A percentile compares a stretch with the other conserved stretches of the same genome.
Evolutionary conservation across 2,329 filamentous ascomycete genomes (phyloP).

Genomic region (Penicillium verrucosum): DNA sequence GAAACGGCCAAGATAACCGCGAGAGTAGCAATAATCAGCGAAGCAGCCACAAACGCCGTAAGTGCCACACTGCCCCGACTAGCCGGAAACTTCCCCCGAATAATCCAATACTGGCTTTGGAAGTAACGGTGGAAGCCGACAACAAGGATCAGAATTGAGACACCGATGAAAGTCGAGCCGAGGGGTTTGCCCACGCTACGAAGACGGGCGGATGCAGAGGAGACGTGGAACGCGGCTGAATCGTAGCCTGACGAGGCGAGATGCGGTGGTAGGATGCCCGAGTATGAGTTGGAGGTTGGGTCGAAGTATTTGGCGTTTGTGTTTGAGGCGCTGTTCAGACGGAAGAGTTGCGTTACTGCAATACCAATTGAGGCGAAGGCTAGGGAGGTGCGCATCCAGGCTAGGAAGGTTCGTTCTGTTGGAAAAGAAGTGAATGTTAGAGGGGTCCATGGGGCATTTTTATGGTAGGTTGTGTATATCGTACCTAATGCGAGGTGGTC

Average conservation of each 20-base stretch:
- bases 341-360: slow-evolving; percentile 64
- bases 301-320: slow-evolving; percentile 3
- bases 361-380: slow-evolving; percentile 65
- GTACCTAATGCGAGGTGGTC: slow-evolving; percentile 63
- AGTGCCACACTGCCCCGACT: slow-evolving; percentile 60
- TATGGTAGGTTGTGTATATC: slow-evolving; percentile 10
- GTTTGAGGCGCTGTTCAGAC: slow-evolving; percentile 53
- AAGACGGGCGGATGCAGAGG: slow-evolving; percentile 33
- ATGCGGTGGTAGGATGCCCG: slow-evolving; percentile 17
- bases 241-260: slow-evolving; percentile 18
- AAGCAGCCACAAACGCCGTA: slow-evolving; percentile 54
- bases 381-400: slow-evolving; percentile 64
- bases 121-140: slow-evolving; percentile 66
- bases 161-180: slow-evolving; percentile 63
- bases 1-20: slow-evolving; percentile 59
- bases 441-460: background rate
- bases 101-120: slow-evolving; percentile 65
- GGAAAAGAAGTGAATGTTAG: slow-evolving; percentile 1
- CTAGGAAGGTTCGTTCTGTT: slow-evolving; percentile 64
- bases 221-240: slow-evolving; percentile 14
- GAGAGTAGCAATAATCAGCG: slow-evolving; percentile 57
- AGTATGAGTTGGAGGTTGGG: background rate
- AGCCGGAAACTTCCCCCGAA: slow-evolving; percentile 64
- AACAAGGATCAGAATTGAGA: slow-evolving; percentile 58
- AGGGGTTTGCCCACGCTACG: slow-evolving; percentile 57